phyloP scores from a whole-genome alignment of 2,329 filamentous ascomycete genomes.

The Aspergillus pseudoglaucus region DNA sequence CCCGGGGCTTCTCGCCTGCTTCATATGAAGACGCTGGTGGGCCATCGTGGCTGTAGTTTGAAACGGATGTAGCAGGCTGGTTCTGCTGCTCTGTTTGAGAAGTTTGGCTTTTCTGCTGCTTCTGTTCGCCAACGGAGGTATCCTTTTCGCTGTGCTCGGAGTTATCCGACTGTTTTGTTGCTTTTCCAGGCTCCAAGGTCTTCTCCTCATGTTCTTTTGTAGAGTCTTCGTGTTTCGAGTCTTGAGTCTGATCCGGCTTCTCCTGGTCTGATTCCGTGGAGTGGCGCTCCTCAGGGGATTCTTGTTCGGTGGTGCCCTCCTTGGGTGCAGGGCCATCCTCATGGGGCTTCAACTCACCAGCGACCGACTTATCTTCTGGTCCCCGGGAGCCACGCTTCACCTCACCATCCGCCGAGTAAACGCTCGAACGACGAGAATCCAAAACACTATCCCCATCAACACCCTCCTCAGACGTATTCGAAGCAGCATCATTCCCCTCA shows the following conservation, averaged over 20 bases:
- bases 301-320: background rate
- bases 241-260: no score
- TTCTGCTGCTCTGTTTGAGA: background rate
- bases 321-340: background rate
- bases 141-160: background rate
- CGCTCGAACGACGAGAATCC: conserved; percentile 12
- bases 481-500: conserved; percentile 8
- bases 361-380: background rate
- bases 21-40: background rate
- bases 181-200: no score
- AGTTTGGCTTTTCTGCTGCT: background rate
- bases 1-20: background rate
- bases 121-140: background rate
- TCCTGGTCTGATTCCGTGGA: no score
- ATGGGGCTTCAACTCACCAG: background rate
- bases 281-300: background rate
- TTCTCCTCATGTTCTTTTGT: no score
- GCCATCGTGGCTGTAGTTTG: background rate
- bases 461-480: conserved; percentile 20
- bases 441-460: conserved; percentile 18
- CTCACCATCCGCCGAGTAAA: conserved; percentile 3
- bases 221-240: no score
- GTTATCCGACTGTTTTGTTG: background rate
- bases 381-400: background rate
- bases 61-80: background rate